Base-by-base conservation (phyloP, 1,284 basidiomycete genomes). In the Ceratobasidium sp. region DNA sequence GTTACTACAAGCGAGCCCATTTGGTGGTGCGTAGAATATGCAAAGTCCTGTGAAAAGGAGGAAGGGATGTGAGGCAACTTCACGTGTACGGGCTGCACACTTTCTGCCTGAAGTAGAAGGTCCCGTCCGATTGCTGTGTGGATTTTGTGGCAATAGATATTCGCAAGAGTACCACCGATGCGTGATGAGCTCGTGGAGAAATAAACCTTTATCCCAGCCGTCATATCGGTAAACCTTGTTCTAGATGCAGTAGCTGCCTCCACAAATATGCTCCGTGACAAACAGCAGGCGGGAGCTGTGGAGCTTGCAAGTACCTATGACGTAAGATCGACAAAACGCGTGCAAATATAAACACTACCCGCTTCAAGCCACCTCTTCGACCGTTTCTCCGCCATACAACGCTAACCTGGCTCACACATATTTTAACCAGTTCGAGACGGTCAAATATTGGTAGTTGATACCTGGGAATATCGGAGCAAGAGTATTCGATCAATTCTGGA, bases 1-100 rank as follows among this genome's bases (percentile, higher is more conserved):
- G 83, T 98, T 64, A 87, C 88, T 79, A 98, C 95, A 0, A 88
- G 91, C 29, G 88, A 86, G 74, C 92, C 95, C 0, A 90, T 98
- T 43, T 92, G 94, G 86, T 99, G 96, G 96, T 93, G 91, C 22
- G 88, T 88, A 62, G 94, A 95, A 80, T 78, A 72, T 22, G 8
- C 9, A 29, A 24, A 22, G 24, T n/a, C 9, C 29, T 14, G n/a
- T 49, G 43, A 34, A 34, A 29, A 64, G 9, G 62, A 51, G 58
- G 37, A 16, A 59, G 22, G 24, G 3, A 24, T 9, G 22, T 11
- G n/a, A 1, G 1, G 6, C 19, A 22, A 22, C 22, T 0, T 1
- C 24, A 39, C 14, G 29, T 59, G 34, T 13, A n/a, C 37, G 7
- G 34, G 37, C 58, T 34, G 54, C 29, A 22, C 24, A 11, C n/a